Evolutionary conservation across 192 early-diverging fungal genomes (phyloP).

Genomic region (Coemansia sp.): DNA sequence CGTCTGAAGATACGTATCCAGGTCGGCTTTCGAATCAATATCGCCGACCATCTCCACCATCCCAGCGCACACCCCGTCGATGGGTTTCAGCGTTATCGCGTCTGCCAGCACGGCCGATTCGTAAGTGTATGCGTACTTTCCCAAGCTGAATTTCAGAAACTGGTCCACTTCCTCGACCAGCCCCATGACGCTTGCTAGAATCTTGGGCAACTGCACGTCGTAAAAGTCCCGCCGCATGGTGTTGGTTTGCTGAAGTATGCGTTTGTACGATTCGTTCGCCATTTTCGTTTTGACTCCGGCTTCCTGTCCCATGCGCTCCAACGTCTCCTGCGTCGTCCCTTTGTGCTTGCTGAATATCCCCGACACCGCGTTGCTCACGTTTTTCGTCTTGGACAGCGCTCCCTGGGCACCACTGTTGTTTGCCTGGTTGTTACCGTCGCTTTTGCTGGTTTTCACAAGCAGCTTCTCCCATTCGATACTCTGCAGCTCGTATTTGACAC

Average conservation of each 20-base stretch:
- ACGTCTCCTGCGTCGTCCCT: constrained; percentile 53
- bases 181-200: constrained; percentile 76
- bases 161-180: constrained; percentile 83
- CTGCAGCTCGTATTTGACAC: constrained; percentile 72
- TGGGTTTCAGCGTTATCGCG: constrained; percentile 63
- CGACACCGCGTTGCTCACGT: constrained; percentile 40
- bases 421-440: constrained; percentile 6
- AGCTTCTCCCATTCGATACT: constrained; percentile 87
- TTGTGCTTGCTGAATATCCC: constrained; percentile 54
- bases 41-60: constrained; percentile 56
- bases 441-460: constrained; percentile 49
- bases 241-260: constrained; percentile 75
- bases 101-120: constrained; percentile 75
- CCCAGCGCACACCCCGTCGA: constrained; percentile 36
- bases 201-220: constrained; percentile 74
- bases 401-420: not conserved
- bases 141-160: constrained; percentile 73
- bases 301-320: constrained; percentile 82
- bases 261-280: constrained; percentile 81
- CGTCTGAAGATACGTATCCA: constrained; percentile 49
- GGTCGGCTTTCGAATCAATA: constrained; percentile 61
- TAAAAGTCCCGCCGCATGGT: constrained; percentile 72
- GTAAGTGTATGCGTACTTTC: constrained; percentile 75
- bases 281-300: constrained; percentile 76
- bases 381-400: constrained; percentile 30